phyloP scores from a whole-genome alignment of 2,329 filamentous ascomycete genomes.

The Phaeosphaeriaceae sp. region DNA sequence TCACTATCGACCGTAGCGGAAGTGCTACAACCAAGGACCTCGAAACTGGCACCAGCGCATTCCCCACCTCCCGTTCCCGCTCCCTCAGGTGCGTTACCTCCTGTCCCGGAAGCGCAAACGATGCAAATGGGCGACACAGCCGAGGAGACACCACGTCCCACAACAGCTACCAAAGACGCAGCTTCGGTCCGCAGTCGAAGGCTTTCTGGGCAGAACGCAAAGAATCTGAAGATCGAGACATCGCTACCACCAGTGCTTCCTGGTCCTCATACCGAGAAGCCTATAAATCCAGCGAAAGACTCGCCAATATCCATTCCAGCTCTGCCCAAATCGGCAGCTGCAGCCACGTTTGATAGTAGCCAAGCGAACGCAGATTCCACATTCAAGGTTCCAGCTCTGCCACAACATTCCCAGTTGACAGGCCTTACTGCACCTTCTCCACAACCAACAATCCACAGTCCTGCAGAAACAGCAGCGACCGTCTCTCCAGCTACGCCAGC shows the following conservation, averaged over 20 bases:
- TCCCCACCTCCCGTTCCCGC: constrained; percentile 37
- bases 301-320: constrained; percentile 39
- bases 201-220: constrained; percentile 79
- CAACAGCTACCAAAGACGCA: constrained; percentile 32
- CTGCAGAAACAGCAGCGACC: constrained; percentile 51
- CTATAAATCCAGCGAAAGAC: constrained; percentile 40
- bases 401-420: constrained; percentile 32
- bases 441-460: constrained; percentile 47
- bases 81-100: constrained; percentile 40
- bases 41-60: constrained; percentile 40
- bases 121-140: constrained; percentile 30
- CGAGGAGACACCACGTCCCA: constrained; percentile 37
- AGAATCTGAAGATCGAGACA: constrained; percentile 90
- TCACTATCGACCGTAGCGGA: constrained; percentile 77
- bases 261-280: constrained; percentile 45
- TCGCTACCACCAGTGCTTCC: constrained; percentile 47
- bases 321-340: constrained; percentile 46
- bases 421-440: constrained; percentile 41
- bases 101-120: constrained; percentile 39
- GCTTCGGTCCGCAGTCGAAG: constrained; percentile 73
- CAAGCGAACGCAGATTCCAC: constrained; percentile 35
- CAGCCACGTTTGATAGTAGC: constrained; percentile 33
- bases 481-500: constrained; percentile 48
- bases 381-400: constrained; percentile 42
- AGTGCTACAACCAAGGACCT: constrained; percentile 52